Percentiles rank a stretch among this genome's conserved stretches.
phyloP scores from a whole-genome alignment of 495 filamentous ascomycete genomes.

The Penicillium malachiteum region DNA sequence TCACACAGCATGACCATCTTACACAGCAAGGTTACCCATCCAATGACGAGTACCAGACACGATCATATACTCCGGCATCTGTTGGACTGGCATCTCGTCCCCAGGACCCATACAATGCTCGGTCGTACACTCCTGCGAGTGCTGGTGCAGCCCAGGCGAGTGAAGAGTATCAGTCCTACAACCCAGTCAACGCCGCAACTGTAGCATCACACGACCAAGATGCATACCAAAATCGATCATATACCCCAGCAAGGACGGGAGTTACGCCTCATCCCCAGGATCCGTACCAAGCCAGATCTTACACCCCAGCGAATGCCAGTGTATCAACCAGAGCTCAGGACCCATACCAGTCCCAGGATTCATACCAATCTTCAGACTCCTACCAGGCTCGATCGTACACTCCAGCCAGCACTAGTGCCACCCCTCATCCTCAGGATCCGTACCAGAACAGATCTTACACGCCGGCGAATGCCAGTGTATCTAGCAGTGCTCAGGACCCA shows the following conservation, averaged over 20 bases:
- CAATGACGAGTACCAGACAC: constrained; percentile 9
- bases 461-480: neutral
- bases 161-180: too few species aligned
- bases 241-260: constrained; percentile 5
- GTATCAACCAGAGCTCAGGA: neutral
- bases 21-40: constrained; percentile 10
- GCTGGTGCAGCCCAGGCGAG: too few species aligned
- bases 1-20: constrained; percentile 1
- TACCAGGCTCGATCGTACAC: constrained; percentile 15
- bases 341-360: neutral
- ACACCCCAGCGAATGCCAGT: constrained; percentile 4
- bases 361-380: too few species aligned
- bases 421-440: constrained; percentile 1
- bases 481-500: neutral
- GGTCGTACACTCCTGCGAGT: too few species aligned
- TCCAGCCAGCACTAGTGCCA: neutral
- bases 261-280: neutral
- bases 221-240: neutral
- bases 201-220: too few species aligned
- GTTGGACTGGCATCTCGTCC: neutral
- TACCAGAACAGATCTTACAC: constrained; percentile 15
- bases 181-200: too few species aligned
- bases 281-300: constrained; percentile 15
- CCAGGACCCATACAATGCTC: too few species aligned
- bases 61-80: constrained; percentile 7